These are phyloP conservation scores for Sugiyamaella novakii DNA, from an alignment of 1,139 yeast species.

Conservation along the genomic window DNA sequence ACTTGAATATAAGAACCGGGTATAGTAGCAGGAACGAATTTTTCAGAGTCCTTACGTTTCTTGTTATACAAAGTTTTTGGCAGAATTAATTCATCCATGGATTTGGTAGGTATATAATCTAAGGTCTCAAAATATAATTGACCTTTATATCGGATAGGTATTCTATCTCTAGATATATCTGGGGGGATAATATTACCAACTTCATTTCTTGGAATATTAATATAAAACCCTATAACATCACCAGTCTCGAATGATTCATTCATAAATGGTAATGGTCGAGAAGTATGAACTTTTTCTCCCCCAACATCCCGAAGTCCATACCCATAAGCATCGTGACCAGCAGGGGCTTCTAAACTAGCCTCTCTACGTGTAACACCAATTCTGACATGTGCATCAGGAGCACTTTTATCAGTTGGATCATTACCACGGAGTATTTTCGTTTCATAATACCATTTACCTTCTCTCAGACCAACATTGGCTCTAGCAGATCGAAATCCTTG, in stretches of 20 bases:
- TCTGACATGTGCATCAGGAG: constrained; percentile 59
- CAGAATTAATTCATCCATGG: constrained; percentile 72
- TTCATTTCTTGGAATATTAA: constrained; percentile 60
- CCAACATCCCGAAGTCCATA: constrained; percentile 82
- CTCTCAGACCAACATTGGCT: constrained; percentile 72
- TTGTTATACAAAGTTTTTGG: constrained; percentile 46
- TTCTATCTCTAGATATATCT: constrained; percentile 71
- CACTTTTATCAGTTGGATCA: constrained; percentile 20
- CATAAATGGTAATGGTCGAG: constrained; percentile 63
- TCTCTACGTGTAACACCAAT: constrained; percentile 83
- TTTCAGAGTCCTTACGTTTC: constrained; percentile 30
- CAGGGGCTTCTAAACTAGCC: constrained; percentile 91
- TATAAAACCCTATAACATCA: constrained; percentile 78
- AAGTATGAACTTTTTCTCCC: constrained; percentile 78
- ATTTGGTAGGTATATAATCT: constrained; percentile 77
- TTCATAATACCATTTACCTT: constrained; percentile 84
- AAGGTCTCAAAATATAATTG: constrained; percentile 81
- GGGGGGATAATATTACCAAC: constrained; percentile 17
- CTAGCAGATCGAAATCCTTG: constrained; percentile 84
- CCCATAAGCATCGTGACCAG: constrained; percentile 93
- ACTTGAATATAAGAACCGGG: constrained; percentile 63
- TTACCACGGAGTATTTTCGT: constrained; percentile 54
- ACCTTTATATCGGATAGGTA: constrained; percentile 81
- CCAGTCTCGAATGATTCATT: constrained; percentile 63
- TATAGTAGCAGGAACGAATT: constrained; percentile 41